Evolutionary conservation across 2,329 filamentous ascomycete species (phyloP).

Genomic region (Pseudodiploospora longispora): DNA sequence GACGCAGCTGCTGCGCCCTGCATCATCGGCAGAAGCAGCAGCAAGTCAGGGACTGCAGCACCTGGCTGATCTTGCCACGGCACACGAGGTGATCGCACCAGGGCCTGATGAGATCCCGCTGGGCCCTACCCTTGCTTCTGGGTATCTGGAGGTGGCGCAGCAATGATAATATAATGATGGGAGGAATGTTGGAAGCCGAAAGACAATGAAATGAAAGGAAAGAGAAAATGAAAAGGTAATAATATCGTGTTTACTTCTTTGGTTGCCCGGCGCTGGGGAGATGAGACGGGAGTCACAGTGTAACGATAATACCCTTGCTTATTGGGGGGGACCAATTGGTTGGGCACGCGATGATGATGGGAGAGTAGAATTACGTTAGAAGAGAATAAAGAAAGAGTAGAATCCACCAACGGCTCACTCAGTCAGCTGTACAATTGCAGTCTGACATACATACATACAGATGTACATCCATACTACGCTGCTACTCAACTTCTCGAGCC

Average conservation of each 20-base stretch:
- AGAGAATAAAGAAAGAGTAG: too few relatives aligned
- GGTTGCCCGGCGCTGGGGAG: background rate
- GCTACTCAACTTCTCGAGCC: too few relatives aligned
- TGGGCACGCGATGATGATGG: too few relatives aligned
- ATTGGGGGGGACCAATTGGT: too few relatives aligned
- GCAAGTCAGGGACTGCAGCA: constrained; percentile 51
- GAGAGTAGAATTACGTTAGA: too few relatives aligned
- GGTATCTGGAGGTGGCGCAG: constrained; percentile 26
- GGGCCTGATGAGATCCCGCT: constrained; percentile 23
- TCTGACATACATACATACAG: too few relatives aligned
- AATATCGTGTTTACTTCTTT: too few relatives aligned
- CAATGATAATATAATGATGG: constrained; percentile 10
- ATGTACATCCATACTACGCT: too few relatives aligned
- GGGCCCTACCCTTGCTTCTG: constrained; percentile 25
- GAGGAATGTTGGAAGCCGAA: constrained; percentile 8
- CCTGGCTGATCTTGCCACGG: constrained; percentile 49
- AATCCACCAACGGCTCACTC: too few relatives aligned
- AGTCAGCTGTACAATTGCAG: too few relatives aligned
- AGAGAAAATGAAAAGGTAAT: background rate
- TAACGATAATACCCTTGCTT: too few relatives aligned
- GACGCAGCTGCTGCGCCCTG: constrained; percentile 25
- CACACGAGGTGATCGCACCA: constrained; percentile 26
- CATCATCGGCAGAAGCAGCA: constrained; percentile 29
- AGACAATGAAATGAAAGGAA: constrained; percentile 9
- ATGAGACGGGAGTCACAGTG: too few relatives aligned